These are phyloP conservation scores for Hymenoscyphus salicellus DNA, from an alignment of 2,329 filamentous ascomycete species.

Conservation along the genomic window DNA sequence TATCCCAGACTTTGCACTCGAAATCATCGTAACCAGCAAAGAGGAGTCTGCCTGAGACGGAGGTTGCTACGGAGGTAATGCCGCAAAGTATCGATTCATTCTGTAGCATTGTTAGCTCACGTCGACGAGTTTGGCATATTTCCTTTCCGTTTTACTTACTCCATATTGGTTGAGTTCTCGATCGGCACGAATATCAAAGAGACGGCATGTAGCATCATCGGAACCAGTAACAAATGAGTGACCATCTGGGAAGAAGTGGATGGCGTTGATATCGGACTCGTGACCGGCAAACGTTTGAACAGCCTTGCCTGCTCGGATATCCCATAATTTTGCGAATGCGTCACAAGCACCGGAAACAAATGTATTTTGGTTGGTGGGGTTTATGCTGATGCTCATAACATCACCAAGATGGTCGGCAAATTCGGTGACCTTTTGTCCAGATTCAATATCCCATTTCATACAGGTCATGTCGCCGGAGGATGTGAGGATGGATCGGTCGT, in stretches of 20 bases:
- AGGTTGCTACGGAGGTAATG: slow-evolving; percentile 97
- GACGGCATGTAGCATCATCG: slow-evolving; percentile 92
- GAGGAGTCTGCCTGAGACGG: slow-evolving; percentile 88
- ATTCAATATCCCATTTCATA: slow-evolving; percentile 99
- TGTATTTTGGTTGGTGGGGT: slow-evolving; percentile 97
- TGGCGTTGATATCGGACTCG: slow-evolving; percentile 98
- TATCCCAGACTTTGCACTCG: slow-evolving; percentile 99
- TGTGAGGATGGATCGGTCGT: slow-evolving; percentile 94
- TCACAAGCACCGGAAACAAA: slow-evolving; percentile 99
- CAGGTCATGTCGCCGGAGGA: slow-evolving; percentile 99
- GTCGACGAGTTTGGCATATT: neutral
- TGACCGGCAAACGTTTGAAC: slow-evolving; percentile 98
- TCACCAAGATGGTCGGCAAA: slow-evolving; percentile 98
- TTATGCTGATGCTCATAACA: slow-evolving; percentile 99
- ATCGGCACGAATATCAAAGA: slow-evolving; percentile 97
- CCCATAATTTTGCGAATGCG: slow-evolving; percentile 97
- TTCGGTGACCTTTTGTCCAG: slow-evolving; percentile 93
- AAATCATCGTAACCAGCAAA: slow-evolving; percentile 99
- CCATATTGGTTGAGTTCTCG: slow-evolving; percentile 69
- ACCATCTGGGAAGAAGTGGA: slow-evolving; percentile 98
- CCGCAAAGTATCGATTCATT: slow-evolving; percentile 96
- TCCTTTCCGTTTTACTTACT: slow-evolving; percentile 45
- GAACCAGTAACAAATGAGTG: slow-evolving; percentile 98
- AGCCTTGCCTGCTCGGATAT: slow-evolving; percentile 96
- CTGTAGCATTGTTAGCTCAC: slow-evolving; percentile 46